Evolutionary conservation across 805 yeast species (phyloP).

Genomic region (Clavispora vitiphila): DNA sequence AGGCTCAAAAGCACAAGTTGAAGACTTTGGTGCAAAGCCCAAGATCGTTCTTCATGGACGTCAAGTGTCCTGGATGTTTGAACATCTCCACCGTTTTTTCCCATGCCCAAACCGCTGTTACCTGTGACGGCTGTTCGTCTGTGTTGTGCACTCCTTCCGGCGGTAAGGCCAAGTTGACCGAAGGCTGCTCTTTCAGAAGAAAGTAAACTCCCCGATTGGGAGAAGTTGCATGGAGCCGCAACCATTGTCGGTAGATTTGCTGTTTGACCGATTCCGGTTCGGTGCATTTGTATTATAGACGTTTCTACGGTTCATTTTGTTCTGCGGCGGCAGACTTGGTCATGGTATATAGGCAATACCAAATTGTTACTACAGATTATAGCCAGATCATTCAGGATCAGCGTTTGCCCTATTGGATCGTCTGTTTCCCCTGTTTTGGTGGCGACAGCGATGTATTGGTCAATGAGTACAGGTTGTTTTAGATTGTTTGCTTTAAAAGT

Average conservation of each 20-base stretch:
- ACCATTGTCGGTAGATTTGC: background rate
- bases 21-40: slow-evolving; percentile 97
- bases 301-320: background rate
- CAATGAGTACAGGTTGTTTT: too few species aligned
- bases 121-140: slow-evolving; percentile 98
- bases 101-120: slow-evolving; percentile 99
- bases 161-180: slow-evolving; percentile 99
- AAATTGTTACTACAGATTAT: background rate
- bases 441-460: too few species aligned
- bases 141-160: slow-evolving; percentile 99
- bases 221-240: slow-evolving; percentile 3
- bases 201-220: slow-evolving; percentile 52
- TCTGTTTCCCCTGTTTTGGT: too few species aligned
- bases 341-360: slow-evolving; percentile 1
- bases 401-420: too few species aligned
- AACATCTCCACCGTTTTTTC: slow-evolving; percentile 99
- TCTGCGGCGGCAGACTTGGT: slow-evolving; percentile 2
- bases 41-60: slow-evolving; percentile 99
- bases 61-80: slow-evolving; percentile 99
- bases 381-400: too few species aligned
- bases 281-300: slow-evolving; percentile 16
- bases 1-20: slow-evolving; percentile 94
- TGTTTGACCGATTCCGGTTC: background rate
- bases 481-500: too few species aligned
- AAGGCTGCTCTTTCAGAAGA: slow-evolving; percentile 99